Evolutionary conservation across 1,139 yeast species (phyloP), one percentile per base, ranked within the genome.

Genomic region (Suhomyces bokatorum): DNA sequence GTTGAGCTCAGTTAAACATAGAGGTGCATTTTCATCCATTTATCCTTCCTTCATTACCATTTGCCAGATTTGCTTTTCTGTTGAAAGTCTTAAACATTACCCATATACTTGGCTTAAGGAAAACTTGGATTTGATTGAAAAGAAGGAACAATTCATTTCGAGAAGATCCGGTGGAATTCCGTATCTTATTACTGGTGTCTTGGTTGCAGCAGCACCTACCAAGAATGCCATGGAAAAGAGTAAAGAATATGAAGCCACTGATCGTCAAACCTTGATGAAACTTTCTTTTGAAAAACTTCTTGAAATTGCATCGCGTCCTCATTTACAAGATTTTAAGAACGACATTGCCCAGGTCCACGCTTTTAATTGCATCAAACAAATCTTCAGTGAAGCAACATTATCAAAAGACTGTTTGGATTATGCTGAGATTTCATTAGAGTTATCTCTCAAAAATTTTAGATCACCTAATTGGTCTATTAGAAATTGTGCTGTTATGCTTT

Each of bases 301-400:
- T 27, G 60, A 59, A 6, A 77, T 87, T 33, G 88, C 93, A 1
- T 53, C 62, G 6, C 46, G 62, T 6, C 81, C 85, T 1, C 70
- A 77, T n/a, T 59, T 63, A 5, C 69, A 69, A 13, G 70, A 74
- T 35, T 82, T 82, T 49, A 80, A 75, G 47, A 70, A 80, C 51
- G 96, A 88, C 56, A 70, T 88, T 22, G 93, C 98, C 0, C 98
- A 91, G 60, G 97, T 91, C 0, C 96, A 91, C 64, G 97, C 97
- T 0, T 82, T 88, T 60, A 93, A 93, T 59, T 86, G 96, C 58
- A 78, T 93, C 47, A 81, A 80, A 51, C 83, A 84, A 7, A 69
- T 93, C 2, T 84, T 90, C 54, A 76, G 76, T 31, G 97, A 91
- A 51, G 73, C 93, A 0, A 38, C 77, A 27, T 67, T 93, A 30